Evolutionary conservation across 345 rosid species (phyloP), one percentile per base, ranked within the genome.

Genomic region (Xanthoceras sorbifolium): DNA sequence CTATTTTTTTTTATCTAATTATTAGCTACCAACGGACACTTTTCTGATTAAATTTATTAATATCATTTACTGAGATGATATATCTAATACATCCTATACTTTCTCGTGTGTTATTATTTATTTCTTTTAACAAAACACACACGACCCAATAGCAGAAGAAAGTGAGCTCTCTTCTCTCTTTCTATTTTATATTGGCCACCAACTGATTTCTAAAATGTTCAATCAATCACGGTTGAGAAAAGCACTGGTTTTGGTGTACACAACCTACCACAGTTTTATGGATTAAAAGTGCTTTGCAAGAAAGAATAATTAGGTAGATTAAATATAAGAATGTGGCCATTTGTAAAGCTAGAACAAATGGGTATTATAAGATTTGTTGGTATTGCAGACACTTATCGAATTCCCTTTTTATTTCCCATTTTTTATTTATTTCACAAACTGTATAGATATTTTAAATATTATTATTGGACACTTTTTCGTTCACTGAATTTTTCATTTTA

Each of bases 231-330:
- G 15, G 66, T 36, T 40, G 8, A 38, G 25, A 72, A 25, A 38
- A 55, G 50, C 32, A 25, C 63, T 20, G 7, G 32, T 34, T n/a
- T 28, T 71, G 2, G n/a, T 9, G 17, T 67, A 44, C 15, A 17
- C 71, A 15, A 67, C 71, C 71, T 2, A 26, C 60, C 60, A 28
- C 20, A 1, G 34, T 28, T 69, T 26, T 28, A 25, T 34, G 20
- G 18, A 32, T 7, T 59, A 5, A 17, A 50, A 72, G 52, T 72
- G 55, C 66, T 12, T 38, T 60, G 64, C 75, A 59, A 72, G 75
- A 72, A 71, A 72, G 7, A 72, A 60, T 59, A 64, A 71, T 70
- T 70, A 20, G n/a, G 20, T 54, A n/a, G 28, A 54, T 29, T 68
- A 44, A 20, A 34, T 10, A 31, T 17, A 55, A 68, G 25, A 44